Conservation (phyloP, 2,329 filamentous ascomycete species). For the Lizonia empirigonia region DNA sequence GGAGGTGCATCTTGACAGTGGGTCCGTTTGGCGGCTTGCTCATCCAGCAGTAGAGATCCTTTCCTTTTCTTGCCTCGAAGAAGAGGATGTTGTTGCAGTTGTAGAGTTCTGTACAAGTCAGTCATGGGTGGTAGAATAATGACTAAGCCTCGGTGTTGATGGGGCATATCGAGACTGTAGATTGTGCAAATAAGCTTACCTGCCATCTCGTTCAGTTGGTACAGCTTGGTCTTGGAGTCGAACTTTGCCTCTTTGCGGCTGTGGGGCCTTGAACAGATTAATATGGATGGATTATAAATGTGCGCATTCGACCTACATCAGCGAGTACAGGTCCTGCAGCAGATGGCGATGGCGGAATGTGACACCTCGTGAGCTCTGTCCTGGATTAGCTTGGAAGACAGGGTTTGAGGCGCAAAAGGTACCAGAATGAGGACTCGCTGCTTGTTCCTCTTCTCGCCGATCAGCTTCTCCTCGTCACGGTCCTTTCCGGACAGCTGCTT, state of each 20-base stretch:
- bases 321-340: slow-evolving; percentile 82
- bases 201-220: slow-evolving; percentile 51
- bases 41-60: slow-evolving; percentile 94
- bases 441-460: slow-evolving; percentile 49
- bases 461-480: slow-evolving; percentile 42
- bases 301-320: slow-evolving; percentile 61
- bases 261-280: slow-evolving; percentile 64
- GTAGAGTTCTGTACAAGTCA: slow-evolving; percentile 65
- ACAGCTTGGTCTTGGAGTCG: slow-evolving; percentile 88
- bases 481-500: slow-evolving; percentile 57
- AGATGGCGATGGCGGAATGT: slow-evolving; percentile 94
- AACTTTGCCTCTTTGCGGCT: slow-evolving; percentile 94
- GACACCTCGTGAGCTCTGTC: slow-evolving; percentile 79
- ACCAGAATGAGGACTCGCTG: slow-evolving; percentile 78
- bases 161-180: too few species aligned
- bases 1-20: slow-evolving; percentile 75
- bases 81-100: slow-evolving; percentile 95
- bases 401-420: slow-evolving; percentile 11
- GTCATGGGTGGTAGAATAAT: slow-evolving; percentile 1
- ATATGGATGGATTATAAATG: neutral
- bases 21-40: slow-evolving; percentile 87
- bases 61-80: slow-evolving; percentile 91
- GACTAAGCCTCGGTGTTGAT: too few species aligned
- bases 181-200: too few species aligned
- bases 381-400: slow-evolving; percentile 24